Conservation (phyloP, 2,329 filamentous ascomycete species). For the Exophiala viscosa region DNA sequence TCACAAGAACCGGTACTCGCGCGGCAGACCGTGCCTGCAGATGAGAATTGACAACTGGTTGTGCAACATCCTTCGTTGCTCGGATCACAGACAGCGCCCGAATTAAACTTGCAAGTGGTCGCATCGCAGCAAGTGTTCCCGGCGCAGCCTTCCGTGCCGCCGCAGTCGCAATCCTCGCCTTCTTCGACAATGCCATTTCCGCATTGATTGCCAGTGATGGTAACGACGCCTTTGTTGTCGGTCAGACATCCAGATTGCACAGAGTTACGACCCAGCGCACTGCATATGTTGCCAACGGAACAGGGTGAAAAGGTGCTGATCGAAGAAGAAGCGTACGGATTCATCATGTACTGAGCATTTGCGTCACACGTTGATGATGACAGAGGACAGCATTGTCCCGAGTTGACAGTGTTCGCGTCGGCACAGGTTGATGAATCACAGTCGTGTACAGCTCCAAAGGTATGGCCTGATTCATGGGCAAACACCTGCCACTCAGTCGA, state of each 20-base stretch:
- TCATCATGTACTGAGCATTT: constrained; percentile 83
- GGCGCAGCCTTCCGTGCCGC: constrained; percentile 67
- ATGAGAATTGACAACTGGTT: constrained; percentile 40
- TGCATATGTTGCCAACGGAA: constrained; percentile 89
- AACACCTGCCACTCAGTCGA: constrained; percentile 90
- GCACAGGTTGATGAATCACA: constrained; percentile 68
- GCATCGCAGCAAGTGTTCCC: constrained; percentile 79
- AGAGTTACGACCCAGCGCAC: constrained; percentile 71
- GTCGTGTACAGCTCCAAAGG: constrained; percentile 93
- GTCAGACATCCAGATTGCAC: constrained; percentile 74
- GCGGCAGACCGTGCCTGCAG: constrained; percentile 72
- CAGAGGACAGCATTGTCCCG: constrained; percentile 77
- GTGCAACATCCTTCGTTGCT: constrained; percentile 48
- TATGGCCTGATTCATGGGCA: constrained; percentile 90
- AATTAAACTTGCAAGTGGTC: constrained; percentile 78
- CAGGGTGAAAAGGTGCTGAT: constrained; percentile 83
- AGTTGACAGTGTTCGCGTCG: constrained; percentile 56
- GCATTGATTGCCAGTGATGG: constrained; percentile 78
- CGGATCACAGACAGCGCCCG: constrained; percentile 68
- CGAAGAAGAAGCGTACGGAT: constrained; percentile 72
- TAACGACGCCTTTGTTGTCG: constrained; percentile 79
- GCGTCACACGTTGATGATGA: constrained; percentile 67
- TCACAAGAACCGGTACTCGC: constrained; percentile 77
- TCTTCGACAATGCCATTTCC: constrained; percentile 95
- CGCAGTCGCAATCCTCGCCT: constrained; percentile 95